phyloP scores from a whole-genome alignment of 2,329 filamentous ascomycete species.

The Colletotrichum orbiculare region DNA sequence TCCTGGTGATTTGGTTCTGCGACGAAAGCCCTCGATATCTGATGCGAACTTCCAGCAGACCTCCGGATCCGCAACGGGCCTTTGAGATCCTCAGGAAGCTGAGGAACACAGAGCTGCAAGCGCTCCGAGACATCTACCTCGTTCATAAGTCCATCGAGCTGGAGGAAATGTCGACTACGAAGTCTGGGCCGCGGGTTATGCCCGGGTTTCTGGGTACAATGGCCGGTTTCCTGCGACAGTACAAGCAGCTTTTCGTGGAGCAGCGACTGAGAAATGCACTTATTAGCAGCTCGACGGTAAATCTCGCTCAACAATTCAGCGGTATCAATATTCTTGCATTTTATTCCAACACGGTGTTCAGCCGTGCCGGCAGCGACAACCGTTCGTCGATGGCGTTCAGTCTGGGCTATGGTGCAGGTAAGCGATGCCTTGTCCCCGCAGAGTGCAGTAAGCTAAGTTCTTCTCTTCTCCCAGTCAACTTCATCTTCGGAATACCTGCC shows the following conservation, averaged over 20 bases:
- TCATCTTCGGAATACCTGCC: conserved; percentile 54
- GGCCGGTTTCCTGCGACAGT: conserved; percentile 43
- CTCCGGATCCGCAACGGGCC: conserved; percentile 48
- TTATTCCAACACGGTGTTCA: conserved; percentile 50
- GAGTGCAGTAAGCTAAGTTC: too few species aligned
- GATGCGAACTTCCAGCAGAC: conserved; percentile 46
- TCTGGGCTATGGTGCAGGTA: conserved; percentile 46
- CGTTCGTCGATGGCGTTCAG: conserved; percentile 46
- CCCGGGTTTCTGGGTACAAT: conserved; percentile 36
- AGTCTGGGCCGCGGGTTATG: background rate
- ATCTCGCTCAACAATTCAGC: conserved; percentile 47
- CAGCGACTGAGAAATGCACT: conserved; percentile 46
- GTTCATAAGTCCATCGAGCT: conserved; percentile 48
- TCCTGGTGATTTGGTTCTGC: conserved; percentile 48
- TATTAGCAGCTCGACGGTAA: conserved; percentile 46
- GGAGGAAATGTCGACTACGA: conserved; percentile 32
- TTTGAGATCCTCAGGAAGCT: conserved; percentile 48
- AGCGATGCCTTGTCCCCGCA: too few species aligned
- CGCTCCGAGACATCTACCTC: conserved; percentile 53
- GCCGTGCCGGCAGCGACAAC: conserved; percentile 36
- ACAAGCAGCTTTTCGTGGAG: conserved; percentile 42
- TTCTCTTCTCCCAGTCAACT: conserved; percentile 45
- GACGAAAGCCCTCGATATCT: conserved; percentile 54
- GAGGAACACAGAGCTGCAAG: conserved; percentile 54
- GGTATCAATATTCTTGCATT: conserved; percentile 56